Evolutionary conservation across 1,139 yeast genomes (phyloP).

Genomic region (Geotrichum phurueaensis): DNA sequence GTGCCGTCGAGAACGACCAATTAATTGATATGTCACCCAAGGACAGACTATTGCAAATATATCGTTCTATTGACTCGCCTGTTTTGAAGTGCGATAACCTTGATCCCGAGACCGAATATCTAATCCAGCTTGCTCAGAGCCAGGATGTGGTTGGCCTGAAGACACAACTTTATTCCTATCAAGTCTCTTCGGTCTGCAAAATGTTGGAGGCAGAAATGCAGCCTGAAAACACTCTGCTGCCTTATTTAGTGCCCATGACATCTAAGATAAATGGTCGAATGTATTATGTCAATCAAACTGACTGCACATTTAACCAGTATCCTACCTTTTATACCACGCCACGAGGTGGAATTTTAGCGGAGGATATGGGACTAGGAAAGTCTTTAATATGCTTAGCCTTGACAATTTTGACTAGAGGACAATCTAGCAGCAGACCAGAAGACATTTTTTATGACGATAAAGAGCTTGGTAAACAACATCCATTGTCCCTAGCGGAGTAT

Average conservation of each 20-base stretch:
- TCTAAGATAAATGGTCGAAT: slow-evolving; percentile 22
- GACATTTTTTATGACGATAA: background rate
- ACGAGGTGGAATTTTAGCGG: slow-evolving; percentile 66
- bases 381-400: slow-evolving; percentile 61
- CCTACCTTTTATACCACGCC: slow-evolving; percentile 39
- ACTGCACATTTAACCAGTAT: slow-evolving; percentile 23
- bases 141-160: slow-evolving; percentile 45
- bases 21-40: slow-evolving; percentile 37
- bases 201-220: slow-evolving; percentile 52
- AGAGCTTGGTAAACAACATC: background rate
- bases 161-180: slow-evolving; percentile 51
- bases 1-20: slow-evolving; percentile 34
- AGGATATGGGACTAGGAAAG: slow-evolving; percentile 74
- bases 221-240: slow-evolving; percentile 38
- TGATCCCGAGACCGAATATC: slow-evolving; percentile 21
- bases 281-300: slow-evolving; percentile 37
- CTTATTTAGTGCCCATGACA: slow-evolving; percentile 39
- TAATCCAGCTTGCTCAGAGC: slow-evolving; percentile 25
- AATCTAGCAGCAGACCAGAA: slow-evolving; percentile 45
- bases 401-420: slow-evolving; percentile 50
- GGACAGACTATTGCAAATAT: slow-evolving; percentile 23
- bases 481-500: slow-evolving; percentile 37
- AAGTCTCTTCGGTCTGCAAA: slow-evolving; percentile 49
- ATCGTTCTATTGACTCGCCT: slow-evolving; percentile 13
- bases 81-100: slow-evolving; percentile 23